A percentile compares a stretch with the other conserved stretches of the same genome.
These are phyloP conservation scores for Cercospora janseana DNA, from an alignment of 2,329 filamentous ascomycete species.

Conservation along the genomic window DNA sequence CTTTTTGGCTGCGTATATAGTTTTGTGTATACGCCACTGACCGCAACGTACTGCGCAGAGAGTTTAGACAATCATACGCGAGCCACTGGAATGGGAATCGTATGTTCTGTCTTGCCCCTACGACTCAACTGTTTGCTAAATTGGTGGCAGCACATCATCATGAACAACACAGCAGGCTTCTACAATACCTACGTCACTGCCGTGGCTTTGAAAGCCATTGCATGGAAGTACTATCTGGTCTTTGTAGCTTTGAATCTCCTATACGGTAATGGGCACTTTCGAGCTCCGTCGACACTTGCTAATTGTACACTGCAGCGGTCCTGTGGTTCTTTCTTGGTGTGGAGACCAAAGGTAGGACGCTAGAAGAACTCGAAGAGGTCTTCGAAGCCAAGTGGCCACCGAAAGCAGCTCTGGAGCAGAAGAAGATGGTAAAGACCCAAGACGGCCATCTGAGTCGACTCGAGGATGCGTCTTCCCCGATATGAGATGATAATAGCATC, in stretches of 20 bases:
- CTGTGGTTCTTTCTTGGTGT: constrained; percentile 37
- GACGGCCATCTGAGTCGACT: no score
- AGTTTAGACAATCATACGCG: constrained; percentile 12
- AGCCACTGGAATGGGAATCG: constrained; percentile 12
- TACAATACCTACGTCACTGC: constrained; percentile 16
- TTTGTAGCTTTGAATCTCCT: constrained; percentile 10
- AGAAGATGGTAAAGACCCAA: constrained; percentile 11
- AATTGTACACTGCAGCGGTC: not conserved
- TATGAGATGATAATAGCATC: no score
- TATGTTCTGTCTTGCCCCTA: not conserved
- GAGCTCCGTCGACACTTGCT: not conserved
- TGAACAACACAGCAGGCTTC: constrained; percentile 17
- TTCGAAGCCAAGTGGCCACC: constrained; percentile 28
- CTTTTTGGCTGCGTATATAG: constrained; percentile 12
- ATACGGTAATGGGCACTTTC: constrained; percentile 1
- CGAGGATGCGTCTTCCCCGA: no score
- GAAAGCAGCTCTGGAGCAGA: constrained; percentile 2
- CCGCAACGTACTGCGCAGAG: constrained; percentile 14
- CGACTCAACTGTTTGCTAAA: no score
- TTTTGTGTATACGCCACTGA: constrained; percentile 14
- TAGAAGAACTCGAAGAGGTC: constrained; percentile 31
- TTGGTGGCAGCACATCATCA: constrained; percentile 5
- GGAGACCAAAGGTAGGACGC: constrained; percentile 29
- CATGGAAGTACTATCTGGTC: constrained; percentile 15
- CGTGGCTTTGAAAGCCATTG: constrained; percentile 9